A percentile compares a stretch with the other conserved stretches of the same genome.
Evolutionary conservation across 805 yeast genomes (phyloP).

Genomic region (Lipomyces yamadae): DNA sequence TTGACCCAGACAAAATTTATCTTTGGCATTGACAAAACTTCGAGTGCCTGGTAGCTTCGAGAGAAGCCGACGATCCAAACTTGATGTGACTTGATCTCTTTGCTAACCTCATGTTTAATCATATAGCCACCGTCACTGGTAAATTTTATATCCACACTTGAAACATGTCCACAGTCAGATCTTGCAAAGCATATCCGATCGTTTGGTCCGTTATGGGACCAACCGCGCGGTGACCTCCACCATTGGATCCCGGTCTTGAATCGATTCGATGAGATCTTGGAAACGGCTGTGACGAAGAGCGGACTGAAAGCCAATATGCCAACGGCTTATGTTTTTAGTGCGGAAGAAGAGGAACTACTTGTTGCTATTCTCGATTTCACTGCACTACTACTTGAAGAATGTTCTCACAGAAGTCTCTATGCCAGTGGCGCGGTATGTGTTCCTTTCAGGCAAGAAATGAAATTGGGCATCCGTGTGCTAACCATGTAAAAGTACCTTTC

Average conservation of each 20-base stretch:
- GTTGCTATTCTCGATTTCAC: constrained; percentile 65
- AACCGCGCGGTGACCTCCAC: constrained; percentile 67
- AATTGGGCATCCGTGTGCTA: not conserved
- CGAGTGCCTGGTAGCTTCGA: not conserved
- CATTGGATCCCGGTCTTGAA: constrained; percentile 81
- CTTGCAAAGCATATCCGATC: constrained; percentile 22
- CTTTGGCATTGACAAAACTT: not conserved
- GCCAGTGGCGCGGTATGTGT: constrained; percentile 37
- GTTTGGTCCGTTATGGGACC: constrained; percentile 31
- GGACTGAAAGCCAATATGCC: constrained; percentile 54
- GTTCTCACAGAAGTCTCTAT: constrained; percentile 69
- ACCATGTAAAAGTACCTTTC: constrained; percentile 50
- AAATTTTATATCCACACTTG: constrained; percentile 25
- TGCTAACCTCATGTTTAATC: constrained; percentile 6
- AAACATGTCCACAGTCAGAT: constrained; percentile 27
- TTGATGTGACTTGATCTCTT: not conserved
- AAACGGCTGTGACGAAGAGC: constrained; percentile 59
- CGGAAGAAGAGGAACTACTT: constrained; percentile 54
- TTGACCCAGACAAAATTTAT: not conserved
- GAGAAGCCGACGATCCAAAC: not conserved
- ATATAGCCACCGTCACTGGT: constrained; percentile 33
- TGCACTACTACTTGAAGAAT: constrained; percentile 65
- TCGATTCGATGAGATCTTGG: constrained; percentile 71
- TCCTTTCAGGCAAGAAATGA: not conserved
- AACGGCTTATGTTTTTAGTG: constrained; percentile 53